These are phyloP conservation scores for Brettanomyces naardenensis DNA, from an alignment of 805 yeast species.

Conservation along the genomic window DNA sequence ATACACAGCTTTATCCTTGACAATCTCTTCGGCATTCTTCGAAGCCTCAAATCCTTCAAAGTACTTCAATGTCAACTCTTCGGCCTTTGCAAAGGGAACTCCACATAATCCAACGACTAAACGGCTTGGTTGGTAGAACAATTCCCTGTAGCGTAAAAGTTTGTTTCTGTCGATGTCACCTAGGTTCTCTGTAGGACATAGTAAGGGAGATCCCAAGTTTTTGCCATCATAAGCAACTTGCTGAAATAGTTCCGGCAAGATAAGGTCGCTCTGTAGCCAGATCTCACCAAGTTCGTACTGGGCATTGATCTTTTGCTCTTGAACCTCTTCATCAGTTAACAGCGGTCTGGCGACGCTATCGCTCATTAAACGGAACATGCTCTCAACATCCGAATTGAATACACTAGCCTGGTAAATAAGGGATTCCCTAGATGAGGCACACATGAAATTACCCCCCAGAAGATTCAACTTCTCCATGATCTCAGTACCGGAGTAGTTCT, in stretches of 20 bases:
- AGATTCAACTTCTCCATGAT: conserved; percentile 72
- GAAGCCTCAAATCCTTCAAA: conserved; percentile 53
- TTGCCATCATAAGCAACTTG: conserved; percentile 65
- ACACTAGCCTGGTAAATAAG: conserved; percentile 92
- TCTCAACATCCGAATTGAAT: conserved; percentile 75
- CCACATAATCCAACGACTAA: conserved; percentile 87
- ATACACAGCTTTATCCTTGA: conserved; percentile 37
- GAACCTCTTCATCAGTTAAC: conserved; percentile 60
- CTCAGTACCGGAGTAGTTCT: conserved; percentile 46
- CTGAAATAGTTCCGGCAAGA: conserved; percentile 86
- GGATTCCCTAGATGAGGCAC: conserved; percentile 86
- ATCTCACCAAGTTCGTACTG: conserved; percentile 79
- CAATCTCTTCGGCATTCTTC: conserved; percentile 15
- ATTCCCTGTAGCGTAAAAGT: conserved; percentile 49
- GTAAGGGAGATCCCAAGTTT: conserved; percentile 79
- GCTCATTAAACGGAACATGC: conserved; percentile 67
- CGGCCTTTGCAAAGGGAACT: conserved; percentile 61
- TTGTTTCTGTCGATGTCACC: conserved; percentile 43
- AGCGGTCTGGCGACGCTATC: conserved; percentile 73
- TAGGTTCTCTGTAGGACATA: conserved; percentile 69
- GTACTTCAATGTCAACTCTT: conserved; percentile 50
- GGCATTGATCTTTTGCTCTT: conserved; percentile 66
- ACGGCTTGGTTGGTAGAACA: conserved; percentile 70
- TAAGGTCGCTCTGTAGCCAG: conserved; percentile 72
- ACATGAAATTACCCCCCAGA: conserved; percentile 91